Base-by-base conservation (phyloP, 2,329 filamentous ascomycete species). In the Xylariales sp. region DNA sequence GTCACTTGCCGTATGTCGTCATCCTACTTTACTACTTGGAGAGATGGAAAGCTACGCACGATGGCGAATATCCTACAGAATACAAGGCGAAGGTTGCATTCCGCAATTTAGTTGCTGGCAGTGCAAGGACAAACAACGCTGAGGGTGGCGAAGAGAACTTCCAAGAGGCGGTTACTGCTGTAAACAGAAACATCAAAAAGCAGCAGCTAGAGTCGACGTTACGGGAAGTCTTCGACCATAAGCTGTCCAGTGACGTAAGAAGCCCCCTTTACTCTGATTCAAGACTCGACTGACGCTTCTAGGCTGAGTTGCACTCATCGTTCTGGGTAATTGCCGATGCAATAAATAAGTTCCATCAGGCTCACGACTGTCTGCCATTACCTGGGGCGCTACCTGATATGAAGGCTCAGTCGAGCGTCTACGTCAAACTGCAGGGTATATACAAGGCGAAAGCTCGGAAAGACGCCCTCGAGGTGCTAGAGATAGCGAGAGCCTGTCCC, bases 71-170 rank as follows among this genome's bases (percentile, higher is more conserved):
- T 27, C 93, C 93, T 4, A 70, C 70, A 9, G 83, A 73, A 3
- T 96, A 94, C 65, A 80, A 84, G 48, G 88, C 97, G 49, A 98
- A 98, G 69, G 82, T 74, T 6, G 82, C 82, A 11, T 97, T 98
- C 60, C 76, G 86, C 42, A 76, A 82, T 20, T 64, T 83, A 10
- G 79, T 98, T 1, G 71, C 80, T 9, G 70, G 73, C 5, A 80
- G 76, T 3, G 78, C 84, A 52, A 79, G 89, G 52, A 86, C 70
- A 38, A 69, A 84, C 51, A 94, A 81, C 44, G 63, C 88, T 1
- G 89, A 95, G 60, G 90, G 89, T 33, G 87, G 86, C 43, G 93
- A 98, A 59, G 93, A 98, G 67, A 98, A 98, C 62, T 98, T 89
- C 57, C 88, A 96, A 46, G 93, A 98, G 64, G 94, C 93, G 4